Evolutionary conservation across 139 green algal genomes (phyloP), one percentile per base, ranked within the genome.

Genomic region (Yamagishiella unicocca): DNA sequence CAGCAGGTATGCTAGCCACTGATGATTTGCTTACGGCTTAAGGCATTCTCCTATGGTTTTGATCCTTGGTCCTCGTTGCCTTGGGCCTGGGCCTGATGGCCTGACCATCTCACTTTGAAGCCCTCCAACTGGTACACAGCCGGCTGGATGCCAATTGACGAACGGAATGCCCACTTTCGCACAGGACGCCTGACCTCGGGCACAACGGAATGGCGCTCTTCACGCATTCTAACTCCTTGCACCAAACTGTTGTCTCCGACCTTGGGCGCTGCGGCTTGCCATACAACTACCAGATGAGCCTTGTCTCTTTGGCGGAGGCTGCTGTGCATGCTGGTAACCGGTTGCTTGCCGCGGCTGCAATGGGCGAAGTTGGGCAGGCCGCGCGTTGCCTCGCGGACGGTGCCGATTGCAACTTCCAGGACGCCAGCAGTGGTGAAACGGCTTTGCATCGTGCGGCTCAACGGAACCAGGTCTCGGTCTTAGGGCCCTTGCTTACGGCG

Each of bases 141-240:
- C n/a, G n/a, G n/a, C n/a, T n/a, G n/a, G n/a, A n/a, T n/a, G n/a
- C n/a, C n/a, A n/a, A n/a, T n/a, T n/a, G n/a, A n/a, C n/a, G n/a
- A n/a, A n/a, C n/a, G n/a, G n/a, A n/a, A n/a, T n/a, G n/a, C n/a
- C n/a, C n/a, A n/a, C n/a, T n/a, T n/a, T n/a, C n/a, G n/a, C n/a
- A n/a, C n/a, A n/a, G n/a, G n/a, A n/a, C n/a, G n/a, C n/a, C n/a
- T n/a, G n/a, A n/a, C n/a, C n/a, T n/a, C n/a, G n/a, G n/a, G n/a
- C n/a, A n/a, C n/a, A n/a, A n/a, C n/a, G n/a, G n/a, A 46, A 80
- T 80, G 72, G n/a, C 72, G 45, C 45, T 80, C 6, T 25, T 62
- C 29, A 29, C 72, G 12, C 72, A 7, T 38, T 27, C 27, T 29
- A 42, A 8, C 45, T 29, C 43, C 2, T 46, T 62, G 0, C 27